Conservation (phyloP, 345 rosid genomes). For the Lepidium didymum region DNA sequence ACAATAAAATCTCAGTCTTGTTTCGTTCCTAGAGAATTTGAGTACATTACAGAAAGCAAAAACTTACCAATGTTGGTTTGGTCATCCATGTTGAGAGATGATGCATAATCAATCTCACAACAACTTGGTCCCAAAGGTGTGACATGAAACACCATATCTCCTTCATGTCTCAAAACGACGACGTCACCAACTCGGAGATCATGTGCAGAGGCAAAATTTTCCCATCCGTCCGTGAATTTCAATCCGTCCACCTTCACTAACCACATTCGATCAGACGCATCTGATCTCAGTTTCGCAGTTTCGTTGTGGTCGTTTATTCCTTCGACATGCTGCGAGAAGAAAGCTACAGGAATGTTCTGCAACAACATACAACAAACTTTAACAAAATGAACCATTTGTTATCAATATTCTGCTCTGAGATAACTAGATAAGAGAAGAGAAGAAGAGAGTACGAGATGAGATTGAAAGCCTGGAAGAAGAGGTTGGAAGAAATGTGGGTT, state of each 20-base stretch:
- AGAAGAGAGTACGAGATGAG: conserved; percentile 15
- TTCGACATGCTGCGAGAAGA: conserved; percentile 4
- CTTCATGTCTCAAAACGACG: conserved; percentile 11
- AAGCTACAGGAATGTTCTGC: conserved; percentile 22
- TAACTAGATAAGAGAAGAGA: neutral
- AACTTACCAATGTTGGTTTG: conserved; percentile 4
- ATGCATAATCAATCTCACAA: conserved; percentile 8
- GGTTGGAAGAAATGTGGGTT: conserved; percentile 25
- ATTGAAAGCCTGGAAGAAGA: conserved; percentile 15
- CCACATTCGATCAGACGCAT: conserved; percentile 2
- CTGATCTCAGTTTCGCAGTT: conserved; percentile 15
- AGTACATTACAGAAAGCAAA: neutral
- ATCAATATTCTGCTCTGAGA: neutral
- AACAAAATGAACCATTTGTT: neutral
- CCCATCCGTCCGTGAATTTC: conserved; percentile 17
- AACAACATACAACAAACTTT: neutral
- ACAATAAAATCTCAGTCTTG: neutral
- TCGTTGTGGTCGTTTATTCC: conserved; percentile 6
- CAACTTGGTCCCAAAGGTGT: conserved; percentile 16
- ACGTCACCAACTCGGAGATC: conserved; percentile 14
- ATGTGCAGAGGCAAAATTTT: conserved; percentile 18
- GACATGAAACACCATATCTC: neutral
- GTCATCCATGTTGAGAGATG: neutral
- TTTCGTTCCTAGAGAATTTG: neutral
- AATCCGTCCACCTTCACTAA: conserved; percentile 15